A percentile compares a stretch with the other conserved stretches of the same genome.
These are phyloP conservation scores for Pyricularia sp. DNA, from an alignment of 2,329 filamentous ascomycete species.

Conservation along the genomic window DNA sequence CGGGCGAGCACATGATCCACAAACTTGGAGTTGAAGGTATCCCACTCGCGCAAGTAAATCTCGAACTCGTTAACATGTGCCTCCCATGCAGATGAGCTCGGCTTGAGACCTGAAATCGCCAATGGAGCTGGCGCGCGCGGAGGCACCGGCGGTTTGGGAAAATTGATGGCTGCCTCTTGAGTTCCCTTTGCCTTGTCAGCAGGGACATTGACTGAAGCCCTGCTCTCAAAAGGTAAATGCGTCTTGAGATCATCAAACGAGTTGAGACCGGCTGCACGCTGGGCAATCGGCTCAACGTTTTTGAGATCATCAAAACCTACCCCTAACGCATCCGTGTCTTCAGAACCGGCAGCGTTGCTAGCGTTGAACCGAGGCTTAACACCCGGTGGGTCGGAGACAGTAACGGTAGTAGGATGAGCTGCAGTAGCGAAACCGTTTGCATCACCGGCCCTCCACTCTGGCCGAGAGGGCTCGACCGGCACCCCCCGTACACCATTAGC, in stretches of 20 bases:
- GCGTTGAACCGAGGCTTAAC: constrained; percentile 14
- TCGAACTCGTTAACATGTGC: constrained; percentile 45
- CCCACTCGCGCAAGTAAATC: constrained; percentile 42
- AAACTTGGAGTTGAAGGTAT: constrained; percentile 40
- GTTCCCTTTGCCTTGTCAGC: constrained; percentile 15
- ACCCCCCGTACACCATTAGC: constrained; percentile 38
- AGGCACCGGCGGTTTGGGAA: constrained; percentile 39
- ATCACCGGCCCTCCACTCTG: constrained; percentile 49
- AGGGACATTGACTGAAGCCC: constrained; percentile 32
- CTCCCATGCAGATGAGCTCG: constrained; percentile 32
- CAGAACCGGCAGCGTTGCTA: constrained; percentile 35
- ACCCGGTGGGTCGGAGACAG: constrained; percentile 10
- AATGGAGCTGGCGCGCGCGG: constrained; percentile 36
- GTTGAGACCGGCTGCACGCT: constrained; percentile 35
- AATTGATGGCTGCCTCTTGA: constrained; percentile 25
- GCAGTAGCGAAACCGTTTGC: constrained; percentile 19
- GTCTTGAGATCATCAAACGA: constrained; percentile 48
- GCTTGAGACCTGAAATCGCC: constrained; percentile 31
- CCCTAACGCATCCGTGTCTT: constrained; percentile 46
- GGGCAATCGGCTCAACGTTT: constrained; percentile 45
- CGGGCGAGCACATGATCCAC: constrained; percentile 46
- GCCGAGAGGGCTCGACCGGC: constrained; percentile 46
- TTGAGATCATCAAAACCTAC: constrained; percentile 44
- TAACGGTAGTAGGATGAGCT: constrained; percentile 9
- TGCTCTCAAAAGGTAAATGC: constrained; percentile 47